Evolutionary conservation across 192 early-diverging fungal genomes (phyloP), one percentile per base, ranked within the genome.

Genomic region (Coemansia reversa): DNA sequence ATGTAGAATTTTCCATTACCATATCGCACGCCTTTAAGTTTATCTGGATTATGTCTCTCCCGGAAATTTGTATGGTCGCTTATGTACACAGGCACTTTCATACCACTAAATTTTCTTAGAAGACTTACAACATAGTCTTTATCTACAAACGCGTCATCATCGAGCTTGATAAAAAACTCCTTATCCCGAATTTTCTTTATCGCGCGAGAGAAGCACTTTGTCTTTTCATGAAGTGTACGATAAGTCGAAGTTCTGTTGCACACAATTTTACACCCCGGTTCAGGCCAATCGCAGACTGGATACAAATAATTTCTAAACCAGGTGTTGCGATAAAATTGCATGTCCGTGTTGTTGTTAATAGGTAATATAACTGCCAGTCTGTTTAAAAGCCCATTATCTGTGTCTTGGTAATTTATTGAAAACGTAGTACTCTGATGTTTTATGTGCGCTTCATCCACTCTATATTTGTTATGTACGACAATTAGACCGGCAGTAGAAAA

Each of bases 1-100:
- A 79, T 79, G 58, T 79, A 79, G 57, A 79, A 79, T 61, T 79
- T 79, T 51, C 76, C 76, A 42, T 79, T 79, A 0, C 76, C 76
- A 48, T 79, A 79, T 30, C 50, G 24, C 0, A 79, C 76, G 11
- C 24, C 7, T 7, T 73, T 25, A n/a, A 79, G 47, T 4, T 50
- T 35, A 2, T 52, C 67, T 11, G 35, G 66, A 50, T 75, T 75
- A 5, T 12, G 48, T 0, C 1, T 2, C 14, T 75, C 67, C 28
- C 50, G 12, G 12, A 66, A 51, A 53, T 66, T 22, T 2, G 48
- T 64, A 28, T 78, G 75, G 57, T 78, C 70, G 39, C 77, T 79
- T 28, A 79, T 79, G 58, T 79, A 79, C 14, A 79, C 70, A 2
- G 76, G 76, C 20, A 63, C 63, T 0, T 59, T 24, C 14, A 47